These are phyloP conservation scores for Flaveria trinervia DNA, from an alignment of 129 eudicot species.

Conservation along the genomic window DNA sequence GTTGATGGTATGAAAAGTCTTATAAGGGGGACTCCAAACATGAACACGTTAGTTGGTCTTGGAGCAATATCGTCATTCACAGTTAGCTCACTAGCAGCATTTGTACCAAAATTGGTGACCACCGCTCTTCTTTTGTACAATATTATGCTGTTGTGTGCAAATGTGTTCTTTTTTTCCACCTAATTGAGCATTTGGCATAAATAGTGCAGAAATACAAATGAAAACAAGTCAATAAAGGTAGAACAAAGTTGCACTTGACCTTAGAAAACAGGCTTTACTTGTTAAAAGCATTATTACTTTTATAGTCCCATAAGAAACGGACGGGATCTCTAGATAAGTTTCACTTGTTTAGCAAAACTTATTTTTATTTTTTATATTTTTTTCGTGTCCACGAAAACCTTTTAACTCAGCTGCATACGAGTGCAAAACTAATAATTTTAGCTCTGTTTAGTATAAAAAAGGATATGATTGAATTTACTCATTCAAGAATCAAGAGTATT, in stretches of 20 bases:
- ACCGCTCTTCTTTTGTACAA: slow-evolving; percentile 10
- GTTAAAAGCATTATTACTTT: background rate
- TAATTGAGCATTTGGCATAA: background rate
- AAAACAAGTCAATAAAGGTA: background rate
- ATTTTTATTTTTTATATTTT: too few species aligned
- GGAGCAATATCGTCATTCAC: slow-evolving; percentile 96
- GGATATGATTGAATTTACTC: background rate
- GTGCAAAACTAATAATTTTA: background rate
- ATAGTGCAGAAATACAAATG: slow-evolving; percentile 18
- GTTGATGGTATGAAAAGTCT: slow-evolving; percentile 90
- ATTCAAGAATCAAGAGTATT: background rate
- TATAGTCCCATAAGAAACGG: background rate
- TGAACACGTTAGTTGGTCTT: slow-evolving; percentile 98
- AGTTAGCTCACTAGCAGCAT: slow-evolving; percentile 92
- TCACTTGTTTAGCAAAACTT: background rate
- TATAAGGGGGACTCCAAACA: slow-evolving; percentile 89
- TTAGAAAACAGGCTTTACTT: background rate
- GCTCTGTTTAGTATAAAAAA: slow-evolving; percentile 2
- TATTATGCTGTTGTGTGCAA: background rate
- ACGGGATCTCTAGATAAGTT: background rate
- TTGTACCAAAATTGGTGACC: slow-evolving; percentile 92
- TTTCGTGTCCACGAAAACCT: too few species aligned
- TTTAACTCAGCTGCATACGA: too few species aligned
- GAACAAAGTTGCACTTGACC: background rate
- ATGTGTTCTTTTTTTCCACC: background rate